Evolutionary conservation across 345 rosid genomes (phyloP).

Genomic region (Hibiscus tridactylites): DNA sequence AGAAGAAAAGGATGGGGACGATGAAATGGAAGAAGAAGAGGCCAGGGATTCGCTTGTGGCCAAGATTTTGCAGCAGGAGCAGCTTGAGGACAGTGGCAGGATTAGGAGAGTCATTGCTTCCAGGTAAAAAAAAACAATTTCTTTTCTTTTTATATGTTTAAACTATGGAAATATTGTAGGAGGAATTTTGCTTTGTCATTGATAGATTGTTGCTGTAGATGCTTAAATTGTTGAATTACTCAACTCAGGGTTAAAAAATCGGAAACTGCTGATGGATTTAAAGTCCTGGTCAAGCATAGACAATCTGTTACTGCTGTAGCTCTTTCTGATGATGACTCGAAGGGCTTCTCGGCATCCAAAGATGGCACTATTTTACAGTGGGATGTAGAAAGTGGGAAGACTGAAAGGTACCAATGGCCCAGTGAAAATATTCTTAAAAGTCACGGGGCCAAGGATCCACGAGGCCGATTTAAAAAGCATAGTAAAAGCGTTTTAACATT

Average conservation of each 20-base stretch:
- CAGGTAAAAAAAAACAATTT: conserved; percentile 33
- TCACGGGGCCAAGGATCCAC: conserved; percentile 71
- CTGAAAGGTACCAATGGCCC: conserved; percentile 71
- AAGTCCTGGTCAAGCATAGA: conserved; percentile 55
- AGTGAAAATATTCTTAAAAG: conserved; percentile 52
- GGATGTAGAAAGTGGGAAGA: conserved; percentile 72
- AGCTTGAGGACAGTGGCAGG: conserved; percentile 85
- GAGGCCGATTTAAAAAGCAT: conserved; percentile 59
- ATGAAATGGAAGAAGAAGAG: conserved; percentile 43
- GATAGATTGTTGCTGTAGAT: not conserved
- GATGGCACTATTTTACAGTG: conserved; percentile 79
- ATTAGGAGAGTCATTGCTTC: conserved; percentile 64
- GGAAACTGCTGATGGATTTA: conserved; percentile 39
- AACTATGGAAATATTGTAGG: not conserved
- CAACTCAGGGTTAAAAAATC: conserved; percentile 66
- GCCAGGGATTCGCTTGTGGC: conserved; percentile 52
- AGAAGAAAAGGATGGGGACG: conserved; percentile 36
- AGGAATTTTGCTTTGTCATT: not conserved
- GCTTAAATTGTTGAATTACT: conserved; percentile 11
- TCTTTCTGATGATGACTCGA: conserved; percentile 76
- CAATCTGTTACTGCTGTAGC: conserved; percentile 73
- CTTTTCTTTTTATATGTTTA: not conserved
- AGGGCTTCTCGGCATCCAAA: conserved; percentile 88
- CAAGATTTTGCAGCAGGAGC: conserved; percentile 66
- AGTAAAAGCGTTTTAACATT: conserved; percentile 68